Base-by-base conservation (phyloP, 352 stramenopile genomes). In the Globisporangium ultimum region DNA sequence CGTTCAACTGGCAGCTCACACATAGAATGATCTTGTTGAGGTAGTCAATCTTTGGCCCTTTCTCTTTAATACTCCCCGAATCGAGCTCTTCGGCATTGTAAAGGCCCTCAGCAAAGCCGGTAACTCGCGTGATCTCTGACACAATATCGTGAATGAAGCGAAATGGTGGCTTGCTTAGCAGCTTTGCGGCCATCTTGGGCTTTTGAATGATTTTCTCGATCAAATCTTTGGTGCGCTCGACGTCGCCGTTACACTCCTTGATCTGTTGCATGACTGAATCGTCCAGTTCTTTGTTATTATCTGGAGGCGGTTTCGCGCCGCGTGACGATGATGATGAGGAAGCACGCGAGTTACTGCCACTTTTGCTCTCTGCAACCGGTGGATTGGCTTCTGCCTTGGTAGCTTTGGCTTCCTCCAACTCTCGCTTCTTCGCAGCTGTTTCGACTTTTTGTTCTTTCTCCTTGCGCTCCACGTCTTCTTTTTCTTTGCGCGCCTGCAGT, bases 1-100 rank as follows among this genome's bases (percentile, higher is more conserved):
- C 86, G 57, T 93, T 94, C 14, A 98, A 65, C 41, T 95, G 84
- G 47, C 70, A 93, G 52, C 78, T 96, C 40, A 98, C 78, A 56
- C 95, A 98, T 15, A 68, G 65, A 21, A 98, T 81, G 52, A 96
- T 91, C 70, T 97, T 97, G 53, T 73, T 82, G 9, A 97, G 70
- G 71, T 95, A 96, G 60, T 89, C 81, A 54, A 95, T 78, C 72
- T 99, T 98, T 38, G 90, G 73, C 11, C 93, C 74, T 68, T 98
- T 98, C 43, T 97, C 91, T 58, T 96, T 97, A 57, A 98, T 97
- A 13, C 80, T 77, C 32, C 72, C 82, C 17, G 88, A 95, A 67
- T 98, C 86, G 45, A 97, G 77, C 71, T 98, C 89, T 13, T 96
- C 84, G 9, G 67, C 82, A 13, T 63, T 77, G 70, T 84, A 97